Evolutionary conservation across 495 filamentous ascomycete species (phyloP).

Genomic region (Penicillium ucsense): DNA sequence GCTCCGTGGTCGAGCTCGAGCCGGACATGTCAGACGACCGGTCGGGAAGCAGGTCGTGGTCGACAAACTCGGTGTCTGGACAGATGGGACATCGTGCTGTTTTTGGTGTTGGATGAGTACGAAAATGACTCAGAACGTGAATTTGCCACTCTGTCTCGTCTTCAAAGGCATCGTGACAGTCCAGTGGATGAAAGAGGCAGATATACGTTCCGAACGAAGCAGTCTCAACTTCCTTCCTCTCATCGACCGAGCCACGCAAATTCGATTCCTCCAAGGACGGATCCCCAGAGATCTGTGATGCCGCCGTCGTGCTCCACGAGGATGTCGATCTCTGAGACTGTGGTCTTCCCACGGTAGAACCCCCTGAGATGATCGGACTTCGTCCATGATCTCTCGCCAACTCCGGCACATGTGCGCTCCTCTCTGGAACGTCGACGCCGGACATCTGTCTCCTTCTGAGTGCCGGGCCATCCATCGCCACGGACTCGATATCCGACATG

Average conservation of each 20-base stretch:
- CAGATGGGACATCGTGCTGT: constrained; percentile 35
- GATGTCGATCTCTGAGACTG: constrained; percentile 12
- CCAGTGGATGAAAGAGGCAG: constrained; percentile 38
- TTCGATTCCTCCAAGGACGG: not conserved
- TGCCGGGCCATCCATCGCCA: not conserved
- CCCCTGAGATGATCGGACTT: constrained; percentile 11
- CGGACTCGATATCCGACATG: not conserved
- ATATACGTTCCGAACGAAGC: constrained; percentile 16
- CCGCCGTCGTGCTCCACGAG: constrained; percentile 12
- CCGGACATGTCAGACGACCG: not conserved
- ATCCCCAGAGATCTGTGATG: constrained; percentile 1
- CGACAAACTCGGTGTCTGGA: constrained; percentile 23
- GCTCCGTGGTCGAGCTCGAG: too few species aligned
- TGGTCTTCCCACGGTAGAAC: not conserved
- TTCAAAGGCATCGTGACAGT: constrained; percentile 33
- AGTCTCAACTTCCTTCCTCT: not conserved
- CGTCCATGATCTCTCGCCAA: not conserved
- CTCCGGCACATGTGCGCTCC: too few species aligned
- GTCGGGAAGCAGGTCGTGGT: not conserved
- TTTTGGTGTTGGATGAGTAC: constrained; percentile 25
- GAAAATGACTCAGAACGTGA: constrained; percentile 36
- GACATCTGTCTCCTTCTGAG: not conserved
- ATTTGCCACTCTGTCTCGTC: constrained; percentile 27
- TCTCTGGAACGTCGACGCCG: too few species aligned
- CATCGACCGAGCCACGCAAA: not conserved